Base-by-base conservation (phyloP, 2,329 filamentous ascomycete genomes). In the Sporothrix protearum region DNA sequence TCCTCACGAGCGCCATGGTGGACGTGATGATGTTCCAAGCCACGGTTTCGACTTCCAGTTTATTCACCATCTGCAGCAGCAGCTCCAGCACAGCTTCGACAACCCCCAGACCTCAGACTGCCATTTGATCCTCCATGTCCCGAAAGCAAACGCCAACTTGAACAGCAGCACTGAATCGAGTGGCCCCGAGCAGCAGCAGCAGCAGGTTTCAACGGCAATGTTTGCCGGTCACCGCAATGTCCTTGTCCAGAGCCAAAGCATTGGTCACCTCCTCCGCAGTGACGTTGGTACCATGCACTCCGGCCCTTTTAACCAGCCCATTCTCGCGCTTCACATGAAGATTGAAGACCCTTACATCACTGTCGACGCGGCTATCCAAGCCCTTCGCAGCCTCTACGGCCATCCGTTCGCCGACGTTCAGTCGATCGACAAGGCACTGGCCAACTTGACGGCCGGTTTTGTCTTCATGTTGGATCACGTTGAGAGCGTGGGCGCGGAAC, bases 301-400 rank as follows among this genome's bases (percentile, higher is more conserved):
- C 1, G 73, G 71, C 3, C 70, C 73, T 10, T 73, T 71, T 53
- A 73, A 72, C 7, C 69, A 53, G 36, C 73, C 70, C 0, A 59
- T 76, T 7, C 25, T 72, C 2, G 36, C 67, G 4, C 49, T 71
- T 1, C 69, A 68, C 33, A 36, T 76, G 25, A 55, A 49, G 12
- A 28, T 76, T 0, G 68, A 71, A 9, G 76, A 76, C 39, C 72
- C 73, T 0, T 71, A 73, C 47, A 33, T 76, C 28, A 55, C 74
- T 1, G 45, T 39, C 12, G 71, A 73, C 2, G 73, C 73, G 2
- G 55, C 69, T 8, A 53, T 70, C 45, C 71, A 70, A 9, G 73
- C 72, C 4, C 71, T 76, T 12, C 73, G 69, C 39, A 75, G 71
- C 64, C 68, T 76, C n/a, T 76, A 76, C 66, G 76, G 74, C 10